Base-by-base conservation (phyloP, 495 filamentous ascomycete species). In the Penicillium fimorum region DNA sequence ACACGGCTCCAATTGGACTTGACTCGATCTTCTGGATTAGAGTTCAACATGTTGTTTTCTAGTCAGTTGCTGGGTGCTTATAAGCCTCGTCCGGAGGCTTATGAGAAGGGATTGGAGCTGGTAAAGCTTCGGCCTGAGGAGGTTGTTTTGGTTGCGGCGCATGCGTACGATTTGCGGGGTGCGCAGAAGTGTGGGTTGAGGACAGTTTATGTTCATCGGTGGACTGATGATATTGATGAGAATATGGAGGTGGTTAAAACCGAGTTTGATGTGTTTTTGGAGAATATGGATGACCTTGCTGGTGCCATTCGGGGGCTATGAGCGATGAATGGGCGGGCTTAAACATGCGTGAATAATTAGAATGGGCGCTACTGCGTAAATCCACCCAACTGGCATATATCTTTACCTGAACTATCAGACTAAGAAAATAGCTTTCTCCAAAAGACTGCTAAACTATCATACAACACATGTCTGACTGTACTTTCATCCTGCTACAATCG, bases 1-100 rank as follows among this genome's bases (percentile, higher is more conserved):
- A 79, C 79, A 29, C 72, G 81, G 44, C 67, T 83, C 25, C 81
- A 83, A 63, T 74, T 84, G 15, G 77, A 82, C 60, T 63, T 83
- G 6, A 65, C 59, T 13, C 67, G 71, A 15, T 80, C 79, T 0
- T 78, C 79, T 0, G 76, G 73, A 5, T 51, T 83, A 29, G 49
- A 55, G 4, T 85, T 82, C 66, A 63, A 80, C 59, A 76, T 77
- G 71, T 49, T 83, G 2, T 79, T 82, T 32, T 82, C 80, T 0
- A 81, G 78, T 50, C 66, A 80, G 61, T 54, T 81, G n/a, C 56
- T 82, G 3, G 76, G 77, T 4, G 59, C 76, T 3, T 75, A 77
- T 44, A 78, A 81, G 58, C 80, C 80, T 1, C 69, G 66, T 33
- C 69, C 63, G 13, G 73, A 76, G 38, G 70, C 62, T 32, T 83